Conservation (phyloP, 352 stramenopile species). For the Blastocystis sp. region DNA sequence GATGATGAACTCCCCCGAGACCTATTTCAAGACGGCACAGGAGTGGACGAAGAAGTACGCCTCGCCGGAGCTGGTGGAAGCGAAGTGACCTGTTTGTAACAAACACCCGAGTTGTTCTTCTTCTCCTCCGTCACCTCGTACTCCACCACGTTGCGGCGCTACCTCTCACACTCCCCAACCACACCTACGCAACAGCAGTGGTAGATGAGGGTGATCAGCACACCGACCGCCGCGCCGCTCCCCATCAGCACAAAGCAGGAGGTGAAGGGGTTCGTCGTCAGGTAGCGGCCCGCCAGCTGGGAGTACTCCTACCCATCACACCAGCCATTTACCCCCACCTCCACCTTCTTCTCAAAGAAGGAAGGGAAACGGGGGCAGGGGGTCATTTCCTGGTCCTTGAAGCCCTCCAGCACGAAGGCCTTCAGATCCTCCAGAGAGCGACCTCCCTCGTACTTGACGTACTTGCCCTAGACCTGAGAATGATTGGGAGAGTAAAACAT, state of each 20-base stretch:
- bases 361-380: conserved; percentile 9
- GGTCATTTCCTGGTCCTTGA: background rate
- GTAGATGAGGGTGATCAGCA: conserved; percentile 17
- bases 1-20: conserved; percentile 63
- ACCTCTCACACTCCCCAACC: background rate
- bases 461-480: conserved; percentile 39
- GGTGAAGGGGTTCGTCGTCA: conserved; percentile 19
- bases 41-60: conserved; percentile 70
- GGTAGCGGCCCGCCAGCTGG: background rate
- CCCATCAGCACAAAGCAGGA: conserved; percentile 59
- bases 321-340: background rate
- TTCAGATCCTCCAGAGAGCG: conserved; percentile 53
- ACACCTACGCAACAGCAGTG: conserved; percentile 35
- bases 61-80: conserved; percentile 48
- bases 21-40: conserved; percentile 60
- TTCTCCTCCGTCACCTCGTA: conserved; percentile 62
- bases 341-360: background rate
- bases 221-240: conserved; percentile 5
- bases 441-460: conserved; percentile 31
- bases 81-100: conserved; percentile 35
- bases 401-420: conserved; percentile 28
- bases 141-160: background rate
- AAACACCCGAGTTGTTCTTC: conserved; percentile 67
- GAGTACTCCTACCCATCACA: conserved; percentile 2
- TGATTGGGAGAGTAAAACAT: background rate